A percentile compares a stretch with the other conserved stretches of the same genome.
Conservation (phyloP, 2,329 filamentous ascomycete genomes). For the Colletotrichum magnum region DNA sequence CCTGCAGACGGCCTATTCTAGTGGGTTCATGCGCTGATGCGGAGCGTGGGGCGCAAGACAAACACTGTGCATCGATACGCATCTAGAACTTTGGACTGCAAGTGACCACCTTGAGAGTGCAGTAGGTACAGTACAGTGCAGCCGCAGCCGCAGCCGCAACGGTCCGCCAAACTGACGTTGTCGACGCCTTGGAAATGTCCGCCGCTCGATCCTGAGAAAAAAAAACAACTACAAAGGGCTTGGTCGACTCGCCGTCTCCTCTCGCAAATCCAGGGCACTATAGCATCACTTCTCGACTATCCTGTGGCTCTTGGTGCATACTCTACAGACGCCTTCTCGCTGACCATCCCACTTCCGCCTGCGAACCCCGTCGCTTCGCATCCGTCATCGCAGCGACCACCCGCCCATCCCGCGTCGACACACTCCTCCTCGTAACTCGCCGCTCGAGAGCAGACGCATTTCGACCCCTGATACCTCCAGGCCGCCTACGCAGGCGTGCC, state of each 20-base stretch:
- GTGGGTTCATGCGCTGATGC: not conserved
- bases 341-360: constrained; percentile 6
- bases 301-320: not conserved
- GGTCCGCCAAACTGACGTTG: not conserved
- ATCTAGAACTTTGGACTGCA: constrained; percentile 18
- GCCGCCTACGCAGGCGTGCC: constrained; percentile 36
- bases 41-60: not conserved
- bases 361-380: constrained; percentile 4
- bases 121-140: no score
- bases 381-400: constrained; percentile 6
- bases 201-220: not conserved
- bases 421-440: not conserved
- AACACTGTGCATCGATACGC: constrained; percentile 29
- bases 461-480: not conserved
- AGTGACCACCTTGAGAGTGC: not conserved
- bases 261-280: no score
- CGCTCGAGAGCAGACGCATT: not conserved
- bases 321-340: not conserved
- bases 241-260: not conserved
- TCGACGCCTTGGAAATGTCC: not conserved
- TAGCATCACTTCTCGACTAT: not conserved
- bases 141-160: constrained; percentile 4
- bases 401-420: not conserved
- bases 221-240: not conserved
- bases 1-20: no score